phyloP scores from a whole-genome alignment of 495 filamentous ascomycete species.

The Aspergillus leporis region DNA sequence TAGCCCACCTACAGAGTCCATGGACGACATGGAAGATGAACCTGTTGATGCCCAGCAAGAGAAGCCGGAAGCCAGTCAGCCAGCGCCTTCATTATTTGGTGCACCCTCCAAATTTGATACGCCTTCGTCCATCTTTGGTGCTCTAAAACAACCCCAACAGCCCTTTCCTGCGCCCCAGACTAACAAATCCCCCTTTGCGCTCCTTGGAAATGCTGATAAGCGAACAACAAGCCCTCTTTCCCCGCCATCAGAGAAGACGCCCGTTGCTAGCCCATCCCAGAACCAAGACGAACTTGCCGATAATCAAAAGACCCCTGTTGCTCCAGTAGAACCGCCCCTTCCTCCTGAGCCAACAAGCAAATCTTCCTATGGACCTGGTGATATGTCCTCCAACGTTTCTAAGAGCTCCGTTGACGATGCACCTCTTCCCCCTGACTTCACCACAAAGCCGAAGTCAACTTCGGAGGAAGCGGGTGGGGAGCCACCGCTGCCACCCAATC shows the following conservation, averaged over 20 bases:
- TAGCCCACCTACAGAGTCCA: constrained; percentile 30
- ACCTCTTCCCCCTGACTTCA: constrained; percentile 64
- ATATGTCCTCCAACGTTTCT: constrained; percentile 63
- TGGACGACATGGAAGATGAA: constrained; percentile 44
- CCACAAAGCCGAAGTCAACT: constrained; percentile 28
- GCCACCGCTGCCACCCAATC: constrained; percentile 44
- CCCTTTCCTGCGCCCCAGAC: constrained; percentile 34
- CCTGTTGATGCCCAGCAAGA: constrained; percentile 17
- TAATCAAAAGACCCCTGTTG: constrained; percentile 25
- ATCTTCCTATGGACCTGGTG: constrained; percentile 60
- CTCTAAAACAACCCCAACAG: constrained; percentile 29
- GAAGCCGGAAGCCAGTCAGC: constrained; percentile 28
- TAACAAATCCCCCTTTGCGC: constrained; percentile 36
- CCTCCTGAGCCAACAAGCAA: constrained; percentile 79
- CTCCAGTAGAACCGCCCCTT: constrained; percentile 56
- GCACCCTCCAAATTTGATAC: constrained; percentile 25
- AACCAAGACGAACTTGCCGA: constrained; percentile 23
- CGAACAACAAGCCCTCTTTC: constrained; percentile 33
- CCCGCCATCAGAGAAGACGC: constrained; percentile 41
- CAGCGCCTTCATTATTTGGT: constrained; percentile 49
- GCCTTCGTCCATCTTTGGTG: constrained; percentile 38
- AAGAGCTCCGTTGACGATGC: constrained; percentile 52
- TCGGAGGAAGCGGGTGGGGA: constrained; percentile 27
- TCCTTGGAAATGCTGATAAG: constrained; percentile 39
- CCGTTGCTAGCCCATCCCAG: constrained; percentile 23